Base-by-base conservation (phyloP, 352 stramenopile species). In the Phytophthora capsici region DNA sequence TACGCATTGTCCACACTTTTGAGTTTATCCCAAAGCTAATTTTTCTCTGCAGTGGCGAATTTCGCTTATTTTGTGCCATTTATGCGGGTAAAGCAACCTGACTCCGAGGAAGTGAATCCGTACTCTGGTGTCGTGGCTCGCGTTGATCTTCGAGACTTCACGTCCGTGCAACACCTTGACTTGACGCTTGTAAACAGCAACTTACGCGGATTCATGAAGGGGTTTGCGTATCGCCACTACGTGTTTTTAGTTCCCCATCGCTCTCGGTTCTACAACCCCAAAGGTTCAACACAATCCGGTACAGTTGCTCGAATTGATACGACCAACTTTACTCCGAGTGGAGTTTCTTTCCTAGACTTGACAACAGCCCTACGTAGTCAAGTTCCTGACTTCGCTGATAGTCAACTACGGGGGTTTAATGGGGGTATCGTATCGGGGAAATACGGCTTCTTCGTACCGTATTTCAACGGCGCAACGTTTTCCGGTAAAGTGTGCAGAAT, bases 401-500 rank as follows among this genome's bases (percentile, higher is more conserved):
- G 63, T 22, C 77, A 84, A 7, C 60, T 94, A 0, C 75, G 86
- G 13, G 86, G 86, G n/a, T 94, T 94, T 49, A 73, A 62, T 19
- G 81, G 78, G 4, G 86, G 82, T 26, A 66, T 89, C 8, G 84
- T 84, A 0, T 93, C 86, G 2, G 86, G 86, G 20, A 90, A 93
- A 57, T 94, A 93, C 54, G 86, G 81, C 7, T 91, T 91, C 61
- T 91, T 94, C 52, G 71, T 91, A 22, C 86, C 86, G 5, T 91
- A 80, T 58, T 94, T 91, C 40, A 86, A 91, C 26, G 86, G 86
- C 19, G 66, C 57, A 3, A 64, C 58, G 0, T 90, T 89, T 63
- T 91, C 84, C 1, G 86, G 86, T 6, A 92, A 89, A 41, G 66
- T 94, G 12, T 92, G 85, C 22, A 76, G 86, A 51, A 85, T 93